Evolutionary conservation across 2,329 filamentous ascomycete species (phyloP).

Genomic region (Talaromyces rugulosus): DNA sequence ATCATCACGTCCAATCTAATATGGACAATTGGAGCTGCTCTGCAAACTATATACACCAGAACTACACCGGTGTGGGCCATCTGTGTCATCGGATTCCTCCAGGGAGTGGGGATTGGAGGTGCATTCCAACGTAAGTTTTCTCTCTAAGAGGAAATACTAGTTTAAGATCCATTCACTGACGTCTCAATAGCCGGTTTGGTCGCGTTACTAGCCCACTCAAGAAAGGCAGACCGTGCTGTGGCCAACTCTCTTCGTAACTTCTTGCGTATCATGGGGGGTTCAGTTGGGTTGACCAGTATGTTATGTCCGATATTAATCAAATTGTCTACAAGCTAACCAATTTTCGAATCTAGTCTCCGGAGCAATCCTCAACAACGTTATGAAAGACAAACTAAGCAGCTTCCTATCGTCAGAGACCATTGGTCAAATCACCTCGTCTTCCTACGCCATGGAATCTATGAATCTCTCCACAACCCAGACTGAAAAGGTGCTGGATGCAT

Average conservation of each 20-base stretch:
- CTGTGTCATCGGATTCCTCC: constrained; percentile 7
- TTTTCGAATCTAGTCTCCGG: background rate
- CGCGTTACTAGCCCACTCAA: constrained; percentile 4
- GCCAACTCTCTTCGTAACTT: constrained; percentile 8
- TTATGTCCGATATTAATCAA: background rate
- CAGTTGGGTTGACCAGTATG: constrained; percentile 7
- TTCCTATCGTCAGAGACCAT: background rate
- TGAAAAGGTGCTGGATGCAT: background rate
- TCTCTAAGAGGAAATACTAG: background rate
- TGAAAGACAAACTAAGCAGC: background rate
- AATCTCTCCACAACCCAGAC: constrained; percentile 1
- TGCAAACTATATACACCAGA: constrained; percentile 6
- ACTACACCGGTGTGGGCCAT: constrained; percentile 4
- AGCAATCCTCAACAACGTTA: constrained; percentile 8
- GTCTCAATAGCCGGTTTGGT: background rate
- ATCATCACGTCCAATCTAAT: constrained; percentile 2
- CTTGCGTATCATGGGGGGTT: constrained; percentile 8
- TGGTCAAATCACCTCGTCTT: constrained; percentile 6
- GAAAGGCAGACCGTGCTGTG: constrained; percentile 10
- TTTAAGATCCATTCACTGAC: background rate
- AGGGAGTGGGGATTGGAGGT: constrained; percentile 6
- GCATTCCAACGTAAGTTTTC: constrained; percentile 5
- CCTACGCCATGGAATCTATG: background rate
- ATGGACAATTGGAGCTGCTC: constrained; percentile 3
- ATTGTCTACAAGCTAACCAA: background rate